phyloP scores from a whole-genome alignment of 164 flowering plant genomes.

The Vitis cinerea region DNA sequence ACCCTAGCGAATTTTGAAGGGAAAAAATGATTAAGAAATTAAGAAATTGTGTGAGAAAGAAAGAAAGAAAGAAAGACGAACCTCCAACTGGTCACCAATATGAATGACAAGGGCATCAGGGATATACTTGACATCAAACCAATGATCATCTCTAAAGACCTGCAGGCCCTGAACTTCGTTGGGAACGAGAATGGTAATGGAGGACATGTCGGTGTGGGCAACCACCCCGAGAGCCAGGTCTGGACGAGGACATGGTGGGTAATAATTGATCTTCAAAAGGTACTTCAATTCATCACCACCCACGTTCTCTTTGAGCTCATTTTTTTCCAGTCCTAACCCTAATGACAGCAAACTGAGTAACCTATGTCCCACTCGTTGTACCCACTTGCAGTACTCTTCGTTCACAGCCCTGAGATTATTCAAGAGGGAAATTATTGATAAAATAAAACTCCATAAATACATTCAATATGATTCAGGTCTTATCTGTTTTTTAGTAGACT shows the following conservation, averaged over 20 bases:
- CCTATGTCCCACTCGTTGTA: conserved; percentile 43
- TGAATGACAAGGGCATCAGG: conserved; percentile 55
- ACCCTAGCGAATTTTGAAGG: no score
- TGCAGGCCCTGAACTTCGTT: conserved; percentile 63
- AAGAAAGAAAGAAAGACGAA: not conserved
- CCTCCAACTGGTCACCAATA: conserved; percentile 66
- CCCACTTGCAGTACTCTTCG: conserved; percentile 44
- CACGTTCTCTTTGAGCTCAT: conserved; percentile 33
- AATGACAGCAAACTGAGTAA: conserved; percentile 35
- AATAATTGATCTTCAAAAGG: conserved; percentile 54
- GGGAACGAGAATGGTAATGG: conserved; percentile 56
- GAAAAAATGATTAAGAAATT: no score
- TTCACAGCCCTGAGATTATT: conserved; percentile 43
- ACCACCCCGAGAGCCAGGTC: conserved; percentile 60
- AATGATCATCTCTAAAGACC: conserved; percentile 40
- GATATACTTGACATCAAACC: conserved; percentile 51
- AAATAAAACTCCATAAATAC: no score
- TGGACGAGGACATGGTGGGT: conserved; percentile 70
- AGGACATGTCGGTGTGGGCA: conserved; percentile 54
- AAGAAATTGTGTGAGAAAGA: no score
- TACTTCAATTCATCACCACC: conserved; percentile 52
- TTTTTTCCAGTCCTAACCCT: conserved; percentile 53
- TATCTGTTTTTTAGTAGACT: no score
- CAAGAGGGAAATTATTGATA: no score
- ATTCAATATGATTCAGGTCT: no score